Base-by-base conservation (phyloP, 352 stramenopile species). In the Elongisporangium prolatum region DNA sequence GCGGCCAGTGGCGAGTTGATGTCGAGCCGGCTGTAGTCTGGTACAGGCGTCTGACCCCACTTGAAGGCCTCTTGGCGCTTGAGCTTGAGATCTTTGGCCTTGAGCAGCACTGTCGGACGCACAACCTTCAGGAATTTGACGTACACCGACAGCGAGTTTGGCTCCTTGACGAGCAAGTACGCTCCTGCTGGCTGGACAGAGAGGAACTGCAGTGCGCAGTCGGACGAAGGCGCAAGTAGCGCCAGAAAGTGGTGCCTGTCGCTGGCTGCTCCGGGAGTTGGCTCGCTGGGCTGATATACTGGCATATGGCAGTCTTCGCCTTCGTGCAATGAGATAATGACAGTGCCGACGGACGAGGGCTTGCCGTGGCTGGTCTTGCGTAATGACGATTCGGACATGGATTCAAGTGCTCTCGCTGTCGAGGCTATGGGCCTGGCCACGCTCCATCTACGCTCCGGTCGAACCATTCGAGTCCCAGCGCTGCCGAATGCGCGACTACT, bases 101-200 rank as follows among this genome's bases (percentile, higher is more conserved):
- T 84, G 24, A 88, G 49, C 4, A 89, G 28, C 6, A 71, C 66
- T 25, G 74, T 60, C n/a, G 56, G 60, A 8, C 80, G 70, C 38
- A 85, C 65, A 0, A 74, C 68, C 54, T 69, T 66, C 4, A 66
- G 68, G 48, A 89, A 88, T 40, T 89, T 89, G 20, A 89, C 28
- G 34, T 77, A 82, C n/a, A 86, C 65, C 8, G 58, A 56, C 10
- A 89, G 67, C 2, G 68, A 60, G 52, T 82, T 72, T 38, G 72
- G 63, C 22, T 85, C 67, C 11, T 69, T 73, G 2, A 77, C 74
- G 4, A 89, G 48, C 13, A 88, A 18, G 49, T 75, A 83, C 18
- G 77, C 75, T 0, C 73, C 75, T 22, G 80, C 48, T 1, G 75
- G 80, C 50, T 84, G 80, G 20, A 63, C 72, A 0, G 52, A 48